Conservation (phyloP, 139 green algal species). For the Coelastrella sp. region DNA sequence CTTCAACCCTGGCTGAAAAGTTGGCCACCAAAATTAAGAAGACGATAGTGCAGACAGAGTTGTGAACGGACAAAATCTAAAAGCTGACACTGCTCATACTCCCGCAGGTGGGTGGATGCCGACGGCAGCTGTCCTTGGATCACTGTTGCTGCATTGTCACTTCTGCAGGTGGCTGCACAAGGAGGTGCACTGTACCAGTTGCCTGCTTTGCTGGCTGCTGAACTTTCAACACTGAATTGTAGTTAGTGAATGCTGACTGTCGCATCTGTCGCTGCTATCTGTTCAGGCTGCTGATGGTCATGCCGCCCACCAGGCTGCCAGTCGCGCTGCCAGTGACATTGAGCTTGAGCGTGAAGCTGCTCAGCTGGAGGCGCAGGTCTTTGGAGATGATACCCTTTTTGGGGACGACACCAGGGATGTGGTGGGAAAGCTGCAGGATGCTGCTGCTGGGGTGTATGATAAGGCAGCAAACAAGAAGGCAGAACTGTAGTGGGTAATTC, state of each 20-base stretch:
- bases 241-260: not conserved
- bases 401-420: not conserved
- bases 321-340: not conserved
- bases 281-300: not conserved
- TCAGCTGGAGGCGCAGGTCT: not conserved
- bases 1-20: not conserved
- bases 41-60: not conserved
- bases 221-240: too few species aligned
- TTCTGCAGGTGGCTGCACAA: too few species aligned
- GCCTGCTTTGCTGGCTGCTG: too few species aligned
- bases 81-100: not conserved
- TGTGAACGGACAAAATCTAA: not conserved
- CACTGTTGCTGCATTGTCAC: too few species aligned
- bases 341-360: not conserved
- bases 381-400: not conserved
- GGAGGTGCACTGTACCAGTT: too few species aligned
- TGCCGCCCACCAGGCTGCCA: not conserved
- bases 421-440: conserved; percentile 31
- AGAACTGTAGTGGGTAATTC: not conserved
- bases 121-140: too few species aligned
- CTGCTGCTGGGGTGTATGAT: conserved; percentile 34
- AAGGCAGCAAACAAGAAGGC: not conserved
- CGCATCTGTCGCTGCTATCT: not conserved
- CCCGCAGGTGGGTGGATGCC: not conserved
- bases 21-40: conserved; percentile 2